Evolutionary conservation across 768 basidiomycete species (phyloP), one percentile per base, ranked within the genome.

Genomic region (Suillus spraguei): DNA sequence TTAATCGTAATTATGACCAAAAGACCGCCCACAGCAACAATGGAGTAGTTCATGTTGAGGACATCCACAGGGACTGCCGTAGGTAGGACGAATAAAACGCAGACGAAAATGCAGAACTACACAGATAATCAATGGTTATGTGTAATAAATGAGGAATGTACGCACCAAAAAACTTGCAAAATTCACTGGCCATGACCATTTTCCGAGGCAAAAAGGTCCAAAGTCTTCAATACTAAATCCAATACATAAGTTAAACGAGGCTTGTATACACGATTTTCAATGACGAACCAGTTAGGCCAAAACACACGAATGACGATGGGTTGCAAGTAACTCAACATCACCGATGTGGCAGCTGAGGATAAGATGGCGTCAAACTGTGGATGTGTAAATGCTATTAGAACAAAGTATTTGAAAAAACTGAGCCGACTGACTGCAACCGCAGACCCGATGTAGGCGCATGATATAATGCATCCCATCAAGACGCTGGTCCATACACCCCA

Each of bases 401-500:
- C 16, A 46, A 11, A 24, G 38, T 2, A 28, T 11, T 10, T 35
- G 54, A 41, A 11, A 1, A 50, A 59, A 49, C 32, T 4, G 24
- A 11, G 9, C 46, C 28, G 55, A 76, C 83, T 55, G 64, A 87
- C 84, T 28, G 83, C 85, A 60, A 86, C 79, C 1, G 78, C 71
- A 7, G 83, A 85, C 7, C 84, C 85, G 61, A 87, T 85, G 65
- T 87, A 87, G 41, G 85, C 81, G 66, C 83, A 86, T 35, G 83
- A 85, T 55, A 87, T 81, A 42, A 83, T 67, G 65, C 85, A 86
- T 0, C 83, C 85, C 35, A 83, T 67, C 24, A 84, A 63, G 5
- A 85, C 85, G 2, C 83, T 84, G 14, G 79, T 65, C 85, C 84
- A 85, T 13, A 87, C 81, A 28, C 85, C 85, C 67, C 77, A 77